These are phyloP conservation scores for Odontarrhena argentea DNA, from an alignment of 345 rosid species.

Conservation along the genomic window DNA sequence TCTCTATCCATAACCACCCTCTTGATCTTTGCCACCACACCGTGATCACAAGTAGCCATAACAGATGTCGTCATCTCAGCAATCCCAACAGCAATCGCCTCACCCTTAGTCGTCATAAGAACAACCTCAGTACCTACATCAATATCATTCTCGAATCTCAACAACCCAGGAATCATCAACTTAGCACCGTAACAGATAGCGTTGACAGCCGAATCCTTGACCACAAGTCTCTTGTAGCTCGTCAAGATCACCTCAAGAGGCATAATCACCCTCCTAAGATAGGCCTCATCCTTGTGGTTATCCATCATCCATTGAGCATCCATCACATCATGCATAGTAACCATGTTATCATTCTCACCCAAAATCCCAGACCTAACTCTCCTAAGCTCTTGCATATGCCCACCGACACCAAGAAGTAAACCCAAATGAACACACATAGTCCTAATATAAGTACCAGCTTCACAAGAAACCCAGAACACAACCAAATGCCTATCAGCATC, in stretches of 20 bases:
- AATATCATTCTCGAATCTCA: conserved; percentile 90
- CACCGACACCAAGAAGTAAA: conserved; percentile 89
- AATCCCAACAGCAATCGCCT: conserved; percentile 86
- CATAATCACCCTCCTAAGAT: conserved; percentile 88
- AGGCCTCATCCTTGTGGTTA: conserved; percentile 65
- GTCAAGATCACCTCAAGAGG: conserved; percentile 85
- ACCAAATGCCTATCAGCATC: conserved; percentile 82
- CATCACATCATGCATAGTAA: conserved; percentile 96
- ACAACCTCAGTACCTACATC: conserved; percentile 90
- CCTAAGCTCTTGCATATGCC: conserved; percentile 93
- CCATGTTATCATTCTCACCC: conserved; percentile 97
- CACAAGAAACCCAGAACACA: conserved; percentile 94
- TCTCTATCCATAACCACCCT: conserved; percentile 98
- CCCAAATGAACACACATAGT: conserved; percentile 96
- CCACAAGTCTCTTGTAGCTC: conserved; percentile 90
- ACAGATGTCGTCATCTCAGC: conserved; percentile 98
- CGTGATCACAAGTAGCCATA: conserved; percentile 95
- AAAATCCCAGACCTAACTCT: conserved; percentile 91
- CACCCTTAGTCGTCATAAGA: conserved; percentile 95
- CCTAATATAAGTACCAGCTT: conserved; percentile 95
- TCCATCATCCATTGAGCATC: conserved; percentile 93
- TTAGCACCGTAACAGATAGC: conserved; percentile 97
- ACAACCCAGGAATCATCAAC: conserved; percentile 85
- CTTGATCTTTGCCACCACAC: conserved; percentile 94
- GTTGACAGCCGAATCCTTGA: conserved; percentile 92